Conservation (phyloP, 2,329 filamentous ascomycete genomes). For the Neurospora crassa region DNA sequence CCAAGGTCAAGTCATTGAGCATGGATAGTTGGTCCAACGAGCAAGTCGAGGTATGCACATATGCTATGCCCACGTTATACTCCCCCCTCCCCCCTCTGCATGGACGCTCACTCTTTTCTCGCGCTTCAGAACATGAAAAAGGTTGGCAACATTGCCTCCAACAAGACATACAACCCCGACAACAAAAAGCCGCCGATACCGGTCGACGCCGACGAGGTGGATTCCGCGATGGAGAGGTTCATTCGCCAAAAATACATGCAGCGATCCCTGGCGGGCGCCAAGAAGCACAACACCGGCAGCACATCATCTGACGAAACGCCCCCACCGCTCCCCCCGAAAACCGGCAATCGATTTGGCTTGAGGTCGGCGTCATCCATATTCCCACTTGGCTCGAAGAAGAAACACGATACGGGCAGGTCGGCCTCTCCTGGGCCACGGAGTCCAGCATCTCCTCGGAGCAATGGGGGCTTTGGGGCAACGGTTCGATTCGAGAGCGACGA, state of each 20-base stretch:
- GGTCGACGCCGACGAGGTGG: constrained; percentile 83
- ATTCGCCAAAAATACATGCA: constrained; percentile 91
- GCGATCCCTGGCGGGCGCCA: constrained; percentile 27
- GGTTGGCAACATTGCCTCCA: constrained; percentile 77
- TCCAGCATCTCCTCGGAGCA: constrained; percentile 47
- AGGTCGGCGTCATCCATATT: constrained; percentile 58
- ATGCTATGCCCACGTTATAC: not conserved
- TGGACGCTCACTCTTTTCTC: constrained; percentile 13
- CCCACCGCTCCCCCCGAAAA: constrained; percentile 54
- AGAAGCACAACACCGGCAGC: constrained; percentile 32
- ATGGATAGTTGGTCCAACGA: constrained; percentile 98
- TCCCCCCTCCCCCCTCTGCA: not conserved
- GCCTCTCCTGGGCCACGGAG: constrained; percentile 35
- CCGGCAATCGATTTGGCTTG: constrained; percentile 51
- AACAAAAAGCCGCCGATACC: constrained; percentile 77
- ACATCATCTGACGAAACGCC: constrained; percentile 49
- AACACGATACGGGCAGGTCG: constrained; percentile 32
- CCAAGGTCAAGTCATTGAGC: constrained; percentile 95
- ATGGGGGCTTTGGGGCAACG: constrained; percentile 53
- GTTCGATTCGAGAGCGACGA: constrained; percentile 40
- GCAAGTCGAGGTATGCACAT: constrained; percentile 73
- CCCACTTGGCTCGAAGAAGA: constrained; percentile 51
- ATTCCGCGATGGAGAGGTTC: constrained; percentile 90
- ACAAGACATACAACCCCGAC: constrained; percentile 81
- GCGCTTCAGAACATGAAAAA: constrained; percentile 78